Evolutionary conservation across 192 early-diverging fungal species (phyloP), one percentile per base, ranked within the genome.

Genomic region (Lobulomyces angularis): DNA sequence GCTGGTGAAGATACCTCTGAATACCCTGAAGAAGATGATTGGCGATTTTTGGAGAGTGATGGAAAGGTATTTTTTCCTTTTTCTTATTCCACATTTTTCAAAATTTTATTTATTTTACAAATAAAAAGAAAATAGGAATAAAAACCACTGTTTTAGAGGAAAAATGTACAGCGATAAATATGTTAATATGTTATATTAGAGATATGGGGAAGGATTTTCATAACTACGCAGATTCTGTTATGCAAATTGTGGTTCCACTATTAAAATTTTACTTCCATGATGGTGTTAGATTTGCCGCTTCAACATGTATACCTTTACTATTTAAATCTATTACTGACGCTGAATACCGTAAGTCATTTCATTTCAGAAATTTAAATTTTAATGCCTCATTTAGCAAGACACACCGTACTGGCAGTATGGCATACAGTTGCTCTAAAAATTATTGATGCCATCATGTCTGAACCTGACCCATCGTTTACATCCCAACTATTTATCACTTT

Each of bases 211-310:
- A 80, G 14, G 79, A 78, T 8, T 99, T 99, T 65, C 62, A 76
- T 28, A 76, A 82, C 4, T 95, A 90, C 55, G 86, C 84, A 14
- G 68, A 77, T 29, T 56, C 74, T 43, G 79, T 88, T 28, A 69
- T 93, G 56, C 83, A 86, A 36, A 83, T 91, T 43, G 74, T 84
- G 26, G 57, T 96, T 18, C 88, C 90, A 37, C 59, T 96, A 16
- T 69, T 99, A 61, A 81, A 14, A 54, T 99, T 97, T 67, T 90
- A 86, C 60, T 95, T 93, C 80, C 86, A 97, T 57, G 93, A 97
- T 49, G 93, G 86, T 52, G 90, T 97, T 27, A 71, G 90, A 24
- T 65, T 83, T 37, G 87, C 92, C 7, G 89, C 93, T 1, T 84
- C 84, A 5, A 62, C 71, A 0, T 59, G 79, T 0, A 81, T 99